Conservation (phyloP, 2,329 filamentous ascomycete species). For the Colletotrichum horii region DNA sequence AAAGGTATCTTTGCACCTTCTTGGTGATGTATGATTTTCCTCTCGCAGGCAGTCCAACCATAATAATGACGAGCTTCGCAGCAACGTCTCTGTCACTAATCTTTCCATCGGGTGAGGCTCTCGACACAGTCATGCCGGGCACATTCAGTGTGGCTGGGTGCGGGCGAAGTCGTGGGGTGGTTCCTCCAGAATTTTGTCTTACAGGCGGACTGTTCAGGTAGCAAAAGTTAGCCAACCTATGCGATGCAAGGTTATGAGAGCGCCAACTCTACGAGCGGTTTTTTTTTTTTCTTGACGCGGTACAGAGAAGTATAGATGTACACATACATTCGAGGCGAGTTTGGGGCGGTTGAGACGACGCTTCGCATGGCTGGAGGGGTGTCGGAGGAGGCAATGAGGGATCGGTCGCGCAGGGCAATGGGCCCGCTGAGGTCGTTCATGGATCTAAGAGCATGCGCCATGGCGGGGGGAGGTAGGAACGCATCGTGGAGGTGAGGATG, state of each 20-base stretch:
- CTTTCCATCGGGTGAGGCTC: slow-evolving; percentile 92
- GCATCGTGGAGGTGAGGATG: slow-evolving; percentile 27
- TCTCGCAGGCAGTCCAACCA: slow-evolving; percentile 94
- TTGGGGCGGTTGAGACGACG: slow-evolving; percentile 62
- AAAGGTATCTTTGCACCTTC: slow-evolving; percentile 92
- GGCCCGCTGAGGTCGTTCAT: slow-evolving; percentile 45
- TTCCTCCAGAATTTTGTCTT: slow-evolving; percentile 75
- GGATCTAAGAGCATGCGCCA: slow-evolving; percentile 46
- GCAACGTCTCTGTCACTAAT: slow-evolving; percentile 95
- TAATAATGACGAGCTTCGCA: slow-evolving; percentile 95
- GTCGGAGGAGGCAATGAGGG: slow-evolving; percentile 35
- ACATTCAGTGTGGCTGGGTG: slow-evolving; percentile 97
- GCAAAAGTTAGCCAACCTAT: slow-evolving; percentile 22
- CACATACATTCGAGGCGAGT: slow-evolving; percentile 63
- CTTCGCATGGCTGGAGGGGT: slow-evolving; percentile 63
- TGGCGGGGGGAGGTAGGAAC: slow-evolving; percentile 33
- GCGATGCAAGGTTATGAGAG: background rate
- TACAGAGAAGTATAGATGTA: background rate
- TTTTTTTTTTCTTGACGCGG: background rate
- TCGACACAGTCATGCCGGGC: slow-evolving; percentile 92
- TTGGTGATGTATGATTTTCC: slow-evolving; percentile 99
- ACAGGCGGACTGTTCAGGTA: slow-evolving; percentile 62
- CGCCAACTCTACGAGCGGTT: slow-evolving; percentile 5
- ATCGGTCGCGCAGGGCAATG: slow-evolving; percentile 31
- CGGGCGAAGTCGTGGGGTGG: slow-evolving; percentile 77